Evolutionary conservation across 2,329 filamentous ascomycete genomes (phyloP), one percentile per base, ranked within the genome.

Genomic region (Trichoderma citrinoviride): DNA sequence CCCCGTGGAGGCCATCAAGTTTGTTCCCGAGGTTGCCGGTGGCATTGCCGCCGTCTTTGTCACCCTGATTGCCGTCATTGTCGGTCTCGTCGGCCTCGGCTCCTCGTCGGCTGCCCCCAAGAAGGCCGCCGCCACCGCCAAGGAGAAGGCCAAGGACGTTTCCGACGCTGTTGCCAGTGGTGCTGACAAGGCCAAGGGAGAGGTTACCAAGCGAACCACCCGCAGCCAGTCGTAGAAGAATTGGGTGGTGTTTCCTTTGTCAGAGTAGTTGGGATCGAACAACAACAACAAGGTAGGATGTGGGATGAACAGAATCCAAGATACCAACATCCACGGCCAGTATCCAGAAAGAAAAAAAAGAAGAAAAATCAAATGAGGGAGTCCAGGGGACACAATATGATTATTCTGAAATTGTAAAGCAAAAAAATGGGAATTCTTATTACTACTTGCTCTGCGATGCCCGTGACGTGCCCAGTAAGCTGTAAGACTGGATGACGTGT

Each of bases 1-100:
- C 79, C 93, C 93, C 65, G 73, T 97, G 70, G 84, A 93, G 80
- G 93, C 93, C 61, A 82, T 93, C 81, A 91, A 92, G 82, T 91
- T 92, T 72, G 91, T 97, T 69, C 95, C 95, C 70, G 95, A 97
- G 81, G 89, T 96, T 71, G 92, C 93, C 68, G 93, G 88, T 74
- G 91, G 87, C 74, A 81, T 96, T 73, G 90, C 83, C 74, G 90
- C 89, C 70, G 77, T 93, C 69, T 76, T 89, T 52, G 80, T 92
- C 64, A 87, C 90, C 55, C 74, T 95, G 70, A 76, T 96, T 67
- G 87, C 89, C 70, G 72, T 97, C 68, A 78, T 96, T 69, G 79
- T 90, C 68, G 84, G 86, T 71, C 80, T 90, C 68, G 78, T 94
- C 72, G 83, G 85, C 70, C 78, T 87, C 68, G 86, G 87, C 72